phyloP scores from a whole-genome alignment of 2,329 filamentous ascomycete genomes.

The Microcera coccophila region DNA sequence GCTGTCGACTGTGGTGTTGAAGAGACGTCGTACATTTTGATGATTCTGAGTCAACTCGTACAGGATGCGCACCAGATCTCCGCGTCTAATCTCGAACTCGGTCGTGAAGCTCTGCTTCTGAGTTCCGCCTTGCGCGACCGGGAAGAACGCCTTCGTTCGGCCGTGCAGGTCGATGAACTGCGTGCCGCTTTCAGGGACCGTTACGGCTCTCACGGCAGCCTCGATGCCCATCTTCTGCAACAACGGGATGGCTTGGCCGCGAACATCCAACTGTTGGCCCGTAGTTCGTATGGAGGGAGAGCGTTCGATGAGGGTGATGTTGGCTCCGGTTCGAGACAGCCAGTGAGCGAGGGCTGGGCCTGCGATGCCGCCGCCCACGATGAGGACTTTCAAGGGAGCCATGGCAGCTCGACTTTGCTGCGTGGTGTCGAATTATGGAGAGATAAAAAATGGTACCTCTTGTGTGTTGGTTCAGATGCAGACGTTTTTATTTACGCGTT shows the following conservation, averaged over 20 bases:
- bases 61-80: constrained; percentile 49
- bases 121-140: constrained; percentile 38
- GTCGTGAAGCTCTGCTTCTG: constrained; percentile 44
- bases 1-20: constrained; percentile 28
- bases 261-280: constrained; percentile 54
- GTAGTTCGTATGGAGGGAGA: constrained; percentile 39
- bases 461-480: too few relatives aligned
- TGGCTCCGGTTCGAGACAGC: constrained; percentile 38
- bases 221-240: constrained; percentile 34
- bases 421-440: too few relatives aligned
- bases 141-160: constrained; percentile 37
- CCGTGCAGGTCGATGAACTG: constrained; percentile 40
- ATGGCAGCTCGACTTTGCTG: too few relatives aligned
- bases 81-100: constrained; percentile 57
- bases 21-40: constrained; percentile 25
- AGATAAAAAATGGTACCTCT: too few relatives aligned
- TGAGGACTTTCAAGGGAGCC: constrained; percentile 29
- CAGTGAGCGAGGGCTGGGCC: constrained; percentile 47
- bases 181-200: constrained; percentile 47
- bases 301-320: constrained; percentile 41
- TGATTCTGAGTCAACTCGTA: constrained; percentile 38
- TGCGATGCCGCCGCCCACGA: constrained; percentile 32
- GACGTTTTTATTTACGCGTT: too few relatives aligned
- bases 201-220: constrained; percentile 30
- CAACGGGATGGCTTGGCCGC: constrained; percentile 47